Conservation (phyloP, 2,329 filamentous ascomycete genomes). For the Fusarium transvaalense region DNA sequence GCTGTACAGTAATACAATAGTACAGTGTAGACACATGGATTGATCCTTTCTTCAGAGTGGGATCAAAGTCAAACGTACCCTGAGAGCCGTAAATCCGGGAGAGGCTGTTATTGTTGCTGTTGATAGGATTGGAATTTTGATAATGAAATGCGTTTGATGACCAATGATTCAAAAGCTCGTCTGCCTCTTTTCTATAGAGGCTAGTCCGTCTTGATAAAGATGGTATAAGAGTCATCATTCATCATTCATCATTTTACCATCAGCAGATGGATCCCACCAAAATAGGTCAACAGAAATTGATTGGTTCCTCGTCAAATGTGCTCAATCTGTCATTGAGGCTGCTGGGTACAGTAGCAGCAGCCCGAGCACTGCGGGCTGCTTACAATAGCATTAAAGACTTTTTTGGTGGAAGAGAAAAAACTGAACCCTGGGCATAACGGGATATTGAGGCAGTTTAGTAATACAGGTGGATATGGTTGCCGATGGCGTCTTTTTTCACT, state of each 20-base stretch:
- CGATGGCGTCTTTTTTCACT: slow-evolving; percentile 15
- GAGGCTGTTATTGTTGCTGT: slow-evolving; percentile 10
- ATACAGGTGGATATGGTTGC: slow-evolving; percentile 24
- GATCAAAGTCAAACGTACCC: slow-evolving; percentile 9
- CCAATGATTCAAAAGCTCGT: slow-evolving; percentile 9
- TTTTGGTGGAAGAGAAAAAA: background rate
- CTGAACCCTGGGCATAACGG: slow-evolving; percentile 20
- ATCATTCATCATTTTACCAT: slow-evolving; percentile 25
- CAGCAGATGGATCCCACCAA: slow-evolving; percentile 11
- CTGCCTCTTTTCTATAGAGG: slow-evolving; percentile 8
- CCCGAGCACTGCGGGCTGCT: slow-evolving; percentile 20
- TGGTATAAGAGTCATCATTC: slow-evolving; percentile 44
- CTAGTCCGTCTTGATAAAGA: slow-evolving; percentile 14
- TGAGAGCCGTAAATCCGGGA: slow-evolving; percentile 47
- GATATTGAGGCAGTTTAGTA: slow-evolving; percentile 19
- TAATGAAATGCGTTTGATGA: slow-evolving; percentile 17
- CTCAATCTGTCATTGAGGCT: slow-evolving; percentile 1
- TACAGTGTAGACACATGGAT: background rate
- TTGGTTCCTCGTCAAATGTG: slow-evolving; percentile 12
- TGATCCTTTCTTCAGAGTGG: background rate
- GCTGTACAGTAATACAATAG: slow-evolving; percentile 5
- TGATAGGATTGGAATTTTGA: background rate
- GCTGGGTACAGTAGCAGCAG: slow-evolving; percentile 27
- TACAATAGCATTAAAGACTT: slow-evolving; percentile 41
- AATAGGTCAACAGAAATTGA: background rate